Evolutionary conservation across 129 eudicot species (phyloP), one percentile per base, ranked within the genome.

Genomic region (Logfia minima): DNA sequence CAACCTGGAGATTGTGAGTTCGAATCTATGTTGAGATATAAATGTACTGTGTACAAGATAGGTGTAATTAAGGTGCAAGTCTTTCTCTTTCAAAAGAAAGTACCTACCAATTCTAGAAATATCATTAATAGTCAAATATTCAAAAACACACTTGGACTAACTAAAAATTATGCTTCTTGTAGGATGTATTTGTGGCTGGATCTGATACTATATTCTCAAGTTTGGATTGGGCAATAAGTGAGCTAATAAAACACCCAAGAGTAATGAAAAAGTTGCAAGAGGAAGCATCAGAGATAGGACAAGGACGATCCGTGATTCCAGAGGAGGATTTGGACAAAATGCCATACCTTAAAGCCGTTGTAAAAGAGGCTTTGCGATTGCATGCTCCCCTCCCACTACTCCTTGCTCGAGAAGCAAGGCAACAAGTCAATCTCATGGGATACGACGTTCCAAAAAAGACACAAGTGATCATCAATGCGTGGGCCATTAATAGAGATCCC

Each of bases 251-350:
- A 10, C 72, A 67, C 72, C 72, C 53, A 34, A 67, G 53, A 67
- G 72, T 37, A 19, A 67, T 67, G 72, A 67, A 67, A 67, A 67
- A 67, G 14, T 39, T 67, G 26, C 72, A 67, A 67, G 37, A 67
- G 3, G 72, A 67, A 67, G 72, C 21, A 34, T 34, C 72, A n/a
- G 18, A 67, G n/a, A 37, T 19, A 34, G 52, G 52, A 67, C 71
- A 67, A 67, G 53, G 72, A 35, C 37, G 17, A 4, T 19, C 72
- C 53, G 11, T 67, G 53, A 37, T 67, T 67, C 24, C 72, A 4
- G 53, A 67, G 24, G 28, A 67, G 16, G 72, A 67, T 67, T 67
- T 67, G 52, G 71, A 66, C 2, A n/a, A 35, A 18, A 66, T 66
- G 71, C 6, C 19, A 1, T 66, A 34, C 48, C 71, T 66, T 32